Evolutionary conservation across 768 basidiomycete species (phyloP), one percentile per base, ranked within the genome.

Genomic region (Lactarius deliciosus): DNA sequence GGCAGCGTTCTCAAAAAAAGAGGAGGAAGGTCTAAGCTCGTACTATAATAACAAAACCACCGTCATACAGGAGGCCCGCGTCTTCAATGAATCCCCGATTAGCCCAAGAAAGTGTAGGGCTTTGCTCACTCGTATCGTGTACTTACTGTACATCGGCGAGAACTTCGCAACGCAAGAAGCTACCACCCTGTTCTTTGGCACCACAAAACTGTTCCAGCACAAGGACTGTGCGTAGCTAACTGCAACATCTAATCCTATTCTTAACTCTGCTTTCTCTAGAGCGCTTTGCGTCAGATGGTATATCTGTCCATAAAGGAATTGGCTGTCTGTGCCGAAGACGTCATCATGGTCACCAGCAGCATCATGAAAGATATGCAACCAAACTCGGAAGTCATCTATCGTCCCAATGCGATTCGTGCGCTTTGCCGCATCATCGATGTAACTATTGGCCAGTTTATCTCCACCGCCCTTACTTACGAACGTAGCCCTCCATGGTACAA

Each of bases 311-410:
- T 99, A 81, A 99, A 98, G 81, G 97, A 99, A 77, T 84, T 99
- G 13, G 90, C 95, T 34, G 88, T 86, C 41, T 90, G 91, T n/a
- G 94, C 97, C 18, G 95, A 99, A 77, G 96, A 98, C 81, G 94
- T 98, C 34, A 97, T 99, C 72, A 99, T 99, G 94, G 96, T 98
- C 69, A 99, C 97, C 11, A 92, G 90, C 76, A 97, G 94, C 74
- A 98, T 99, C 77, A 97, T 97, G 96, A 98, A 98, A 81, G 97
- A 99, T 75, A 99, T 98, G 94, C 97, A 99, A 74, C 91, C 96
- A 63, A 98, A 97, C 75, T 90, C 94, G 58, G 97, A 99, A 78
- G 96, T 98, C 73, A 94, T 99, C 68, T 99, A 99, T 78, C 85
- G 97, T 63, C 93, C 97, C 38, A 99, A 99, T 77, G 91, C 97